phyloP scores from a whole-genome alignment of 768 basidiomycete genomes.

The Naganishia friedmannii region DNA sequence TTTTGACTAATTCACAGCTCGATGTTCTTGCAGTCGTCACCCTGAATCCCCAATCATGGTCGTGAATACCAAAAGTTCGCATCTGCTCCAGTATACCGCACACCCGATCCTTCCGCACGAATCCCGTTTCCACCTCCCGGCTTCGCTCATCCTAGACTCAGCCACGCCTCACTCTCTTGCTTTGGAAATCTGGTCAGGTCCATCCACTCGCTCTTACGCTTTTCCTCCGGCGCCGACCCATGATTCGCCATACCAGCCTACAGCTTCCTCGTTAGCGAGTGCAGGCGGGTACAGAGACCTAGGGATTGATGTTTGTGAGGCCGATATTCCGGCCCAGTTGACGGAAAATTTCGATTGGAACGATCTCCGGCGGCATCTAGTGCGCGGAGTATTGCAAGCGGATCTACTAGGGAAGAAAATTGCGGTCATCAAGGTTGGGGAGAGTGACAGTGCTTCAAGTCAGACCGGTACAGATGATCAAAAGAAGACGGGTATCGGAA shows the following conservation, averaged over 20 bases:
- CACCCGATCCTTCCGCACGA: slow-evolving; percentile 40
- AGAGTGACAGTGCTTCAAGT: slow-evolving; percentile 24
- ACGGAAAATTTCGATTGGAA: slow-evolving; percentile 98
- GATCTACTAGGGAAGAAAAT: slow-evolving; percentile 94
- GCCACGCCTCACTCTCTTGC: slow-evolving; percentile 76
- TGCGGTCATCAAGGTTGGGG: slow-evolving; percentile 77
- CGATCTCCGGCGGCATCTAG: slow-evolving; percentile 86
- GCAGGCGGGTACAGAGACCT: slow-evolving; percentile 47
- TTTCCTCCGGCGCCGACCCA: background rate
- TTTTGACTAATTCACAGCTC: background rate
- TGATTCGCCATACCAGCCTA: slow-evolving; percentile 19
- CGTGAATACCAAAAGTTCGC: slow-evolving; percentile 45
- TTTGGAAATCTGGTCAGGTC: slow-evolving; percentile 82
- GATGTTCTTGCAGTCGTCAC: slow-evolving; percentile 54
- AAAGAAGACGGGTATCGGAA: slow-evolving; percentile 32
- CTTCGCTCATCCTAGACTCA: slow-evolving; percentile 62
- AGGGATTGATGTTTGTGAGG: slow-evolving; percentile 51
- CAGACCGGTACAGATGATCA: slow-evolving; percentile 2
- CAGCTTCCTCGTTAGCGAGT: slow-evolving; percentile 20
- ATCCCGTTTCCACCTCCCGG: slow-evolving; percentile 39
- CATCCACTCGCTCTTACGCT: slow-evolving; percentile 13
- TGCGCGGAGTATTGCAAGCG: slow-evolving; percentile 88
- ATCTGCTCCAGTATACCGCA: slow-evolving; percentile 43
- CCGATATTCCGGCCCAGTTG: slow-evolving; percentile 86
- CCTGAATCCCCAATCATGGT: slow-evolving; percentile 59